Conservation (phyloP, 2,329 filamentous ascomycete species). For the Ascochyta rabiei region DNA sequence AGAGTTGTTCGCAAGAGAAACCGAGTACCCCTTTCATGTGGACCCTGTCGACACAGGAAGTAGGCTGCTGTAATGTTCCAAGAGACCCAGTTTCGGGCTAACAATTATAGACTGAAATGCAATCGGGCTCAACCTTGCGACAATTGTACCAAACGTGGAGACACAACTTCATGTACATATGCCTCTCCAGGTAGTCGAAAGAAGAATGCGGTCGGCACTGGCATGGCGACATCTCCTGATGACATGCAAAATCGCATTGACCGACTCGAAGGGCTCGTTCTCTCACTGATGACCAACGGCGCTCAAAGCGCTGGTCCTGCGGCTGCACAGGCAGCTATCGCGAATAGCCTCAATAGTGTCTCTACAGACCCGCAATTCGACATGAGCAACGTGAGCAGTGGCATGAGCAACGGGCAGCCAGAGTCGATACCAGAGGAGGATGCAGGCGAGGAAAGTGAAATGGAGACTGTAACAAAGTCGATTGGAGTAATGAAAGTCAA, state of each 20-base stretch:
- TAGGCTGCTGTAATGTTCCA: constrained; percentile 49
- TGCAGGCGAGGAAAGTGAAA: constrained; percentile 67
- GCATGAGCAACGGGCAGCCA: constrained; percentile 61
- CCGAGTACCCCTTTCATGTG: constrained; percentile 87
- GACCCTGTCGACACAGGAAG: constrained; percentile 91
- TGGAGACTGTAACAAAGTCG: constrained; percentile 57
- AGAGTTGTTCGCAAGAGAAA: constrained; percentile 91
- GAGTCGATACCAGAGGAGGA: constrained; percentile 61
- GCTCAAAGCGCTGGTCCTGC: constrained; percentile 64
- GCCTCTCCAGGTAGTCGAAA: constrained; percentile 72
- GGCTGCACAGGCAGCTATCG: constrained; percentile 65
- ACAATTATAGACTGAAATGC: constrained; percentile 74
- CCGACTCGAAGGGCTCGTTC: constrained; percentile 85
- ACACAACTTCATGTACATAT: constrained; percentile 83
- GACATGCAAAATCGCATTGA: constrained; percentile 99
- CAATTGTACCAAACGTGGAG: constrained; percentile 89
- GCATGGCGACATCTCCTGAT: constrained; percentile 70
- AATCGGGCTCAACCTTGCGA: constrained; percentile 90
- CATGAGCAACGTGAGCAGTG: constrained; percentile 61
- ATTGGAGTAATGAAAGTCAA: constrained; percentile 61
- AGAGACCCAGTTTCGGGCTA: constrained; percentile 31
- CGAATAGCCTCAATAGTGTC: constrained; percentile 52
- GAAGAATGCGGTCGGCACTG: constrained; percentile 66
- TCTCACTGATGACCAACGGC: constrained; percentile 93
- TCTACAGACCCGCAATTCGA: constrained; percentile 52